A percentile compares a stretch with the other conserved stretches of the same genome.
Evolutionary conservation across 2,329 filamentous ascomycete species (phyloP).

Genomic region (Cercospora nicotianae): DNA sequence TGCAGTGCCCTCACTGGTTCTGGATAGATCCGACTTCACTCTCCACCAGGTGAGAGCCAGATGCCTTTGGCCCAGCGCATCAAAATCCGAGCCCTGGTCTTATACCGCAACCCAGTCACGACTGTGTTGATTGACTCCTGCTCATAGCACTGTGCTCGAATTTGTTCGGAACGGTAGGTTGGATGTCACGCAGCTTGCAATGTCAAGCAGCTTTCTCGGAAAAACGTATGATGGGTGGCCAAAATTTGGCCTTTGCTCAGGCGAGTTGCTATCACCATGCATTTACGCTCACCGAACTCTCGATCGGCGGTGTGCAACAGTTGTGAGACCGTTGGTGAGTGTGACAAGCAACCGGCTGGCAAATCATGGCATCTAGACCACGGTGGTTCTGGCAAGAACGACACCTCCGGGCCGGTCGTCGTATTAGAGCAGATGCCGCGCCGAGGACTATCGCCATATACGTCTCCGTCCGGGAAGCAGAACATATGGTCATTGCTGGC

Average conservation of each 20-base stretch:
- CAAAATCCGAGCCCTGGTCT: neutral
- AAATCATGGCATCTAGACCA: neutral
- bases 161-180: neutral
- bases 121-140: neutral
- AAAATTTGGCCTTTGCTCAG: neutral
- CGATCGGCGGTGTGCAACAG: neutral
- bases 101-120: neutral
- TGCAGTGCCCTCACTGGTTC: neutral
- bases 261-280: neutral
- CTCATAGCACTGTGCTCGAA: neutral
- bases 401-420: neutral
- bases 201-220: neutral
- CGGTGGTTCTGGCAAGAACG: neutral
- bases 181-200: neutral
- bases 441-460: too few relatives aligned
- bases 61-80: neutral
- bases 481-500: neutral
- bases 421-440: neutral
- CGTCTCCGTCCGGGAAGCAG: neutral
- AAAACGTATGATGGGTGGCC: neutral
- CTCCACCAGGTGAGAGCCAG: neutral
- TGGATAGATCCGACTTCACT: neutral
- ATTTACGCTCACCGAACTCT: neutral
- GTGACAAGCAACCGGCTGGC: neutral
- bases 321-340: neutral